Base-by-base conservation (phyloP, 2,329 filamentous ascomycete species). In the Talaromyces funiculosus region DNA sequence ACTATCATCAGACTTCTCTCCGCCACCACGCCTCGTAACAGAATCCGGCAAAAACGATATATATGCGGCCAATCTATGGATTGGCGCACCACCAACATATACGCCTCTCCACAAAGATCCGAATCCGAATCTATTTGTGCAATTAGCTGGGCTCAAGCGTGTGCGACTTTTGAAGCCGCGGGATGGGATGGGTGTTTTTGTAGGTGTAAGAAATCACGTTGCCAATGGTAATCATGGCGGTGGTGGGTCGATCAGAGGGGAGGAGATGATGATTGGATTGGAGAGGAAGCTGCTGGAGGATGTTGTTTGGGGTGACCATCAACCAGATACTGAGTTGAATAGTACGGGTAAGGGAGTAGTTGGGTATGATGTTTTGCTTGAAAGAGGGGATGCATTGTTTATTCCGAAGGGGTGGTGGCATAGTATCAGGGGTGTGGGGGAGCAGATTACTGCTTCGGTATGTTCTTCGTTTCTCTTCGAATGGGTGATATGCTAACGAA, bases 71-170 rank as follows among this genome's bases (percentile, higher is more conserved):
- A 95, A 90, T 67, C 79, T 97, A 45, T 99, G 93, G 93, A 82
- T 97, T 12, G 94, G 94, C 0, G 80, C 88, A 14, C 86, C 91
- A 40, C 91, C 91, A 0, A 97, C 92, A 0, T 92, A 91, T 67
- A 97, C 94, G 0, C 92, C 94, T 3, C 79, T 96, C 3, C 94
- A 99, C 74, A 85, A 89, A 59, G 94, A 99, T 69, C 94, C 94
- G 0, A 97, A 97, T 68, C 91, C 91, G 0, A 99, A 99, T 70
- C 68, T 97, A 0, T 96, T 97, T 71, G 85, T 90, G 49, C 94
- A 99, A 74, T 74, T 97, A 12, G 85, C 84, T 16, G 86, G 90
- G 3, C 74, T 71, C 56, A 99, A 99, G 74, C 72, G 77, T 0
- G 79, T 97, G 16, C 82, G 92, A n/a, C 71, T 97, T 12, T 80